A percentile compares a stretch with the other conserved stretches of the same genome.
These are phyloP conservation scores for Gleditsia sinensis DNA, from an alignment of 306 rosid species.

Conservation along the genomic window DNA sequence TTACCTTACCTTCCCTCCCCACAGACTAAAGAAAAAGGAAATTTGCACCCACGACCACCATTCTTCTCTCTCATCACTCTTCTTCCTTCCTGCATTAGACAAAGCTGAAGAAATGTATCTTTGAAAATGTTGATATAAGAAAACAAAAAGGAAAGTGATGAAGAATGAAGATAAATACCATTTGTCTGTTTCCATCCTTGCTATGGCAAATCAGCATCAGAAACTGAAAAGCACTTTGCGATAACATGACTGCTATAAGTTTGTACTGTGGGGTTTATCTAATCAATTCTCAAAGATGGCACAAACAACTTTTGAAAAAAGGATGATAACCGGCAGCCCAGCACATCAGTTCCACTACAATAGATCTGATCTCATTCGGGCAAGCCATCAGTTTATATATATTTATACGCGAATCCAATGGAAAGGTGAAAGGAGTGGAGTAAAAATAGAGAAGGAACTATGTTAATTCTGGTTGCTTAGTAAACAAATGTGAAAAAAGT, in stretches of 20 bases:
- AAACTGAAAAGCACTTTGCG: background rate
- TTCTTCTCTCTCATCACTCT: background rate
- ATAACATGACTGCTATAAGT: background rate
- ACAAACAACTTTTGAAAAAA: too few species aligned
- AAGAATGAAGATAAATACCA: background rate
- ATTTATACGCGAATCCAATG: too few species aligned
- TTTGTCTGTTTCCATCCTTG: background rate
- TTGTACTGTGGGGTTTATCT: background rate
- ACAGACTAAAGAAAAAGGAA: background rate
- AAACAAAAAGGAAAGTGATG: background rate
- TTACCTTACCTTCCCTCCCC: background rate
- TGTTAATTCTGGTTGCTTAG: too few species aligned
- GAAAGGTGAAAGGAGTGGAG: too few species aligned
- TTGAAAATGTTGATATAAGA: background rate
- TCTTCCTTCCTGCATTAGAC: background rate
- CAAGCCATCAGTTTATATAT: too few species aligned
- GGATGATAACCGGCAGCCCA: too few species aligned
- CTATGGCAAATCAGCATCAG: slow-evolving; percentile 14
- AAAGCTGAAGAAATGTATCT: slow-evolving; percentile 4
- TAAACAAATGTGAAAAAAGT: too few species aligned
- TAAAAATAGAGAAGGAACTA: too few species aligned
- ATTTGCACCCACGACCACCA: slow-evolving; percentile 19
- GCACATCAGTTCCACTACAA: too few species aligned
- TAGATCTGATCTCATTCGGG: too few species aligned
- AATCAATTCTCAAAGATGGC: too few species aligned